Percentiles rank a stretch among this genome's conserved stretches.
These are phyloP conservation scores for Aleurites moluccanus DNA, from an alignment of 441 rosid genomes.

Conservation along the genomic window DNA sequence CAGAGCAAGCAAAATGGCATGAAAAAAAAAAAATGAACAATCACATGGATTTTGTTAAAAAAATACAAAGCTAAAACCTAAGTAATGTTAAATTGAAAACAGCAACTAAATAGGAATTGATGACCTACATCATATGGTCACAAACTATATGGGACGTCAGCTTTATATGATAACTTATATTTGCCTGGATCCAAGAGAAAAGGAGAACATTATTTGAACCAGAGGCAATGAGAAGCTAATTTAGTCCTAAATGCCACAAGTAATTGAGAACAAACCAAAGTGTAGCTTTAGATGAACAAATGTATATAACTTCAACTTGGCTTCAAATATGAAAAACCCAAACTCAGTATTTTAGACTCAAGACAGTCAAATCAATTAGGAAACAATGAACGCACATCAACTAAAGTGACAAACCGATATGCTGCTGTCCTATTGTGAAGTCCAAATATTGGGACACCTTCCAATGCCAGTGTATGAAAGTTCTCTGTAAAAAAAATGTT, in stretches of 20 bases:
- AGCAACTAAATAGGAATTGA: not conserved
- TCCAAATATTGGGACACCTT: conserved; percentile 81
- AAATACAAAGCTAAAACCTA: not conserved
- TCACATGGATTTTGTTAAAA: not conserved
- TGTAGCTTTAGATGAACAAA: conserved; percentile 13
- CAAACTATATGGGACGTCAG: not conserved
- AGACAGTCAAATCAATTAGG: conserved; percentile 17
- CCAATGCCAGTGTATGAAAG: conserved; percentile 88
- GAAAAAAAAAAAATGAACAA: not conserved
- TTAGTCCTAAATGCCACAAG: not conserved
- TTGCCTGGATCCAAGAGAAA: not conserved
- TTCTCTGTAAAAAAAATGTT: conserved; percentile 50
- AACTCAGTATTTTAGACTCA: conserved; percentile 4
- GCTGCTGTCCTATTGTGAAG: conserved; percentile 87
- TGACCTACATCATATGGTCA: not conserved
- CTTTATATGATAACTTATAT: not conserved
- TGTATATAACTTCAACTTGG: not conserved
- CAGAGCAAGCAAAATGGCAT: not conserved
- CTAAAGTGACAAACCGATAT: conserved; percentile 88
- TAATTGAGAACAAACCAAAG: not conserved
- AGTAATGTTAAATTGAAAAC: not conserved
- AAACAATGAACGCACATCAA: conserved; percentile 59
- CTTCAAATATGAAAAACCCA: conserved; percentile 2
- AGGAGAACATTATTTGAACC: not conserved
- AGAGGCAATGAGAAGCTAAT: not conserved